Conservation (phyloP, 257 asterid species). For the Solanum chiquidenum region DNA sequence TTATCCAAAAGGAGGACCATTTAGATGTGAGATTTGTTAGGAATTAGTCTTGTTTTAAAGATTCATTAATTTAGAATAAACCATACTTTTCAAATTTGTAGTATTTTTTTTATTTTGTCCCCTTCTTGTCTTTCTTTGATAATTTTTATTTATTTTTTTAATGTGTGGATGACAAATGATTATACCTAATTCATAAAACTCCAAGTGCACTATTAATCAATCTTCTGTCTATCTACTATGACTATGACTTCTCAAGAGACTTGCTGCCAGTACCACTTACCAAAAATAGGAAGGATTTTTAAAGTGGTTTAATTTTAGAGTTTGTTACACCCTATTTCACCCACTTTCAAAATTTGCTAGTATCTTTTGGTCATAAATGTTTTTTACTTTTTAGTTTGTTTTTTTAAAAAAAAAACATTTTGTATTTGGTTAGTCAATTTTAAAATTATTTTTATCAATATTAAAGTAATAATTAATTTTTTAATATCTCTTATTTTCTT, state of each 20-base stretch:
- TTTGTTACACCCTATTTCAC: background rate
- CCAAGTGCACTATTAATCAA: conserved; percentile 13
- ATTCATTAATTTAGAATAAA: conserved; percentile 19
- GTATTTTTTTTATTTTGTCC: conserved; percentile 30
- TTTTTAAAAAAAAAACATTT: background rate
- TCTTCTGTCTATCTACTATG: conserved; percentile 4
- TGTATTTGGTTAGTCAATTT: background rate
- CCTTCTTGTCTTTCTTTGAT: conserved; percentile 19
- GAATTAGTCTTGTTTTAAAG: conserved; percentile 29
- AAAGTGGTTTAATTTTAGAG: background rate
- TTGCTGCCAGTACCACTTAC: background rate
- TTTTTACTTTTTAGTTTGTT: background rate
- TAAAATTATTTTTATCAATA: background rate
- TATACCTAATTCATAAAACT: conserved; percentile 32
- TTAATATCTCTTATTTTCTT: no score
- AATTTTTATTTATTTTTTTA: no score
- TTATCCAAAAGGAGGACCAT: background rate
- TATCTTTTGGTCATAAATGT: background rate
- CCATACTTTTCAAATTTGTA: conserved; percentile 20
- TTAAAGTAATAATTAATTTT: no score
- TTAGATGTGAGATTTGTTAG: conserved; percentile 30
- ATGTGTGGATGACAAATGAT: conserved; percentile 28
- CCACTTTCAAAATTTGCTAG: background rate
- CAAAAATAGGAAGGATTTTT: background rate
- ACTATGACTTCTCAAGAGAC: background rate